Evolutionary conservation across 2,329 filamentous ascomycete genomes (phyloP).

Genomic region (Hypoxylon sp.): DNA sequence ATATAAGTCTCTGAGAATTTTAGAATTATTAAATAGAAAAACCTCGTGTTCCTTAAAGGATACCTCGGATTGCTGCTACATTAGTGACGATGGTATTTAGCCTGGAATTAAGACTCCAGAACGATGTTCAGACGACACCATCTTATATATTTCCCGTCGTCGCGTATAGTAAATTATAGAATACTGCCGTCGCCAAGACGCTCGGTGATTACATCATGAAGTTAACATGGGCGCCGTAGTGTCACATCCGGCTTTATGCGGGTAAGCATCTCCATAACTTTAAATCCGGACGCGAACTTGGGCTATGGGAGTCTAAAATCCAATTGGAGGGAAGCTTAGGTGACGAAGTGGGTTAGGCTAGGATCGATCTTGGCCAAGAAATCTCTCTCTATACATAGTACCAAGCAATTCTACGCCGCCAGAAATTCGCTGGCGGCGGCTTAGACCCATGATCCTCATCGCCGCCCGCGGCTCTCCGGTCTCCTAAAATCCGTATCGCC

Average conservation of each 20-base stretch:
- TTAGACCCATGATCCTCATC: background rate
- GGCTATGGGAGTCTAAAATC: background rate
- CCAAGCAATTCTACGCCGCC: background rate
- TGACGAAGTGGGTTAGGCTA: background rate
- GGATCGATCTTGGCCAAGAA: background rate
- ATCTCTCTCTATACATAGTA: background rate
- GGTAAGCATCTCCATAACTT: conserved; percentile 5
- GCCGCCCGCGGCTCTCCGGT: background rate
- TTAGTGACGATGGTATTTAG: background rate
- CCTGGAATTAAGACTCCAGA: background rate
- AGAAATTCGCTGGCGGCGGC: background rate
- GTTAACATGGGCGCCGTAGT: background rate
- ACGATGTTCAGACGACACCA: background rate
- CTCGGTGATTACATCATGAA: background rate
- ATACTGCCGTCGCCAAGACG: background rate
- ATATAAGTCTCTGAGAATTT: background rate
- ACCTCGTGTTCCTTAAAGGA: background rate
- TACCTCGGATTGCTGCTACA: background rate
- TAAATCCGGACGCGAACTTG: conserved; percentile 16
- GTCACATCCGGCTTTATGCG: conserved; percentile 14
- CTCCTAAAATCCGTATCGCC: background rate
- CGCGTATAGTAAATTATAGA: background rate
- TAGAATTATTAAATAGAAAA: background rate
- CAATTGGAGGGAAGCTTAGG: background rate
- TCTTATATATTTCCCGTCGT: conserved; percentile 9